Percentiles rank a stretch among this genome's conserved stretches.
phyloP scores from a whole-genome alignment of 441 rosid genomes.

The Adansonia rubrostipa region DNA sequence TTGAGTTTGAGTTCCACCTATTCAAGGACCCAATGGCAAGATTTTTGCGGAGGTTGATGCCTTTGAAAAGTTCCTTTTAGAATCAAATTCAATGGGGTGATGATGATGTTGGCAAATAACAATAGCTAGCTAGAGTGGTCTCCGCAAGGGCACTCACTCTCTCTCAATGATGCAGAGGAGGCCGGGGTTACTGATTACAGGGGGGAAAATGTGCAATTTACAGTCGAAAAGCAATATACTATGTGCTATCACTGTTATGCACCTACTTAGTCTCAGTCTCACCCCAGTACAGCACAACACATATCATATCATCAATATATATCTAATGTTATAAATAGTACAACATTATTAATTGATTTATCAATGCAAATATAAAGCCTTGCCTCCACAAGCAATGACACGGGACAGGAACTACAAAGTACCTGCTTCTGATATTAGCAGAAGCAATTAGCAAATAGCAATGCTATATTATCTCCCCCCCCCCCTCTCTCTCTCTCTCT shows the following conservation, averaged over 20 bases:
- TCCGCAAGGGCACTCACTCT: constrained; percentile 37
- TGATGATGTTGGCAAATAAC: constrained; percentile 22
- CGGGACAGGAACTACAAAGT: not conserved
- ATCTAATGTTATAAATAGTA: too few relatives aligned
- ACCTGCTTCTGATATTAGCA: not conserved
- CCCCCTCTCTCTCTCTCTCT: too few relatives aligned
- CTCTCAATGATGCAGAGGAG: constrained; percentile 19
- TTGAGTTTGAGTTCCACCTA: not conserved
- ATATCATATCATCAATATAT: not conserved
- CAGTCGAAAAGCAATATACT: not conserved
- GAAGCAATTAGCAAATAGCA: too few relatives aligned
- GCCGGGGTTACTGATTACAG: not conserved
- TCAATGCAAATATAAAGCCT: not conserved
- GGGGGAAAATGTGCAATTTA: constrained; percentile 19
- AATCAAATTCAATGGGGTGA: not conserved
- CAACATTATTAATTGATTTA: not conserved
- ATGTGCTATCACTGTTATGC: not conserved
- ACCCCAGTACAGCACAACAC: not conserved
- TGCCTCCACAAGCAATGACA: not conserved
- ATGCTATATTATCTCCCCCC: too few relatives aligned
- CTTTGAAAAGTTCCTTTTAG: constrained; percentile 3
- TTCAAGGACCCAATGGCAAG: not conserved
- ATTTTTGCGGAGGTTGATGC: not conserved
- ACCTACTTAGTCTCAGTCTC: too few relatives aligned
- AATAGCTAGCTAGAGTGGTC: constrained; percentile 28